Conservation (phyloP, 2,329 filamentous ascomycete species). For the Chalara sp. region DNA sequence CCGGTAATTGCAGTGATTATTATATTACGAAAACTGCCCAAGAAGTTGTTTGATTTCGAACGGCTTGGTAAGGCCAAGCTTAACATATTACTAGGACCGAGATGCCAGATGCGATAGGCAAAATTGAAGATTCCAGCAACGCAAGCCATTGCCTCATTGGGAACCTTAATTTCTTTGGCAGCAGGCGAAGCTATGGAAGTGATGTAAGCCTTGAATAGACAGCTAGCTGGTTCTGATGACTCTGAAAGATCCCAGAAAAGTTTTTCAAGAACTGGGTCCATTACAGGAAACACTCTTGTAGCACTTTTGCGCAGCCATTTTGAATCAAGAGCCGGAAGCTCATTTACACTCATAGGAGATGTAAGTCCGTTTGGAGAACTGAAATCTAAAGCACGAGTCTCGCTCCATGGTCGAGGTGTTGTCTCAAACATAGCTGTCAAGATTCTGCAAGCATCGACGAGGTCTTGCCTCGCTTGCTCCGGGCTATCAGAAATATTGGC, state of each 20-base stretch:
- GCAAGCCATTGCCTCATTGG: slow-evolving; percentile 74
- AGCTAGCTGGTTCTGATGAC: slow-evolving; percentile 45
- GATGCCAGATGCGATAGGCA: slow-evolving; percentile 62
- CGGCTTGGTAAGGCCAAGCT: slow-evolving; percentile 8
- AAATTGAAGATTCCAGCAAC: slow-evolving; percentile 66
- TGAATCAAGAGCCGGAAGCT: slow-evolving; percentile 76
- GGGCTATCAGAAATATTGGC: slow-evolving; percentile 28
- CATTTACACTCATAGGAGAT: slow-evolving; percentile 42
- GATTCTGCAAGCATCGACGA: slow-evolving; percentile 58
- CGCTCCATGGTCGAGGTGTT: slow-evolving; percentile 59
- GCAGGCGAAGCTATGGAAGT: slow-evolving; percentile 59
- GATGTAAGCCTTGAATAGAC: slow-evolving; percentile 57
- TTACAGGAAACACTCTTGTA: slow-evolving; percentile 54
- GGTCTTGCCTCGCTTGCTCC: slow-evolving; percentile 37
- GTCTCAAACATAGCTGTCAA: slow-evolving; percentile 64
- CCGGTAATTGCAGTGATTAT: slow-evolving; percentile 41
- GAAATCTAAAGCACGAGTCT: slow-evolving; percentile 60
- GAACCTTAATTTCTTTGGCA: slow-evolving; percentile 83
- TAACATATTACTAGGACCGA: slow-evolving; percentile 33
- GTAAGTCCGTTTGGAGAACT: slow-evolving; percentile 30
- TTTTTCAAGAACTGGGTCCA: slow-evolving; percentile 52
- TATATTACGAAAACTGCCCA: slow-evolving; percentile 46
- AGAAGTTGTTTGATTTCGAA: slow-evolving; percentile 45
- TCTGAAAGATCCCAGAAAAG: slow-evolving; percentile 57
- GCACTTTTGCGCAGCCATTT: slow-evolving; percentile 80